Base-by-base conservation (phyloP, 768 basidiomycete species). In the Boletus sensibilis region DNA sequence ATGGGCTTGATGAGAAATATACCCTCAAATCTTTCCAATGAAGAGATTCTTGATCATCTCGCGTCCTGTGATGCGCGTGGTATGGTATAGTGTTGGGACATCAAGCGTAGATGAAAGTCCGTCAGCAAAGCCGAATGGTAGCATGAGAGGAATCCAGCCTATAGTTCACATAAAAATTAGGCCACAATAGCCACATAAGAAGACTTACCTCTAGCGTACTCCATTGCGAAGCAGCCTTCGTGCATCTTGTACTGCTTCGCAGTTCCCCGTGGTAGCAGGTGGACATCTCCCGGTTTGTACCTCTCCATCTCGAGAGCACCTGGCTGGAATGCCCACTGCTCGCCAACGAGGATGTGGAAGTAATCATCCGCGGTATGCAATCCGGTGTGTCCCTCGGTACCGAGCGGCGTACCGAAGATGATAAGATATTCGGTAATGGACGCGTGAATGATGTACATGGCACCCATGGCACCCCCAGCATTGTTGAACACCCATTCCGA, bases 231-330 rank as follows among this genome's bases (percentile, higher is more conserved):
- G 70, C 92, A 96, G 14, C 93, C 94, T 57, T 94, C 83, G 67
- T 92, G 92, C 90, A 98, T 95, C 72, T 95, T 96, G 75, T 98
- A 98, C 73, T 99, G 97, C 78, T 97, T 98, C 53, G 85, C 88
- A 3, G 83, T 80, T 5, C 94, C 94, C 38, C 96, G 78, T 11
- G 80, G 86, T 54, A 98, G 77, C 68, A 88, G 80, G 72, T 99
- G 92, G 3, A 97, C 88, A 51, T 82, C 85, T 3, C 97, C 97
- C 0, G 94, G 76, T 5, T 77, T 74, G 71, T 99, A 99, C 21
- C 82, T 75, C 82, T 98, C 94, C 82, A 84, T 90, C 64, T 88
- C 85, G 25, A 98, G 76, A 6, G 79, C 79, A 29, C 94, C 95
- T 0, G 96, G 87, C 25, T 52, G 69, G 72, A 93, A 97, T 0